Percentiles rank a stretch among this genome's conserved stretches.
These are phyloP conservation scores for Penicillium desertorum DNA, from an alignment of 495 filamentous ascomycete genomes.

Conservation along the genomic window DNA sequence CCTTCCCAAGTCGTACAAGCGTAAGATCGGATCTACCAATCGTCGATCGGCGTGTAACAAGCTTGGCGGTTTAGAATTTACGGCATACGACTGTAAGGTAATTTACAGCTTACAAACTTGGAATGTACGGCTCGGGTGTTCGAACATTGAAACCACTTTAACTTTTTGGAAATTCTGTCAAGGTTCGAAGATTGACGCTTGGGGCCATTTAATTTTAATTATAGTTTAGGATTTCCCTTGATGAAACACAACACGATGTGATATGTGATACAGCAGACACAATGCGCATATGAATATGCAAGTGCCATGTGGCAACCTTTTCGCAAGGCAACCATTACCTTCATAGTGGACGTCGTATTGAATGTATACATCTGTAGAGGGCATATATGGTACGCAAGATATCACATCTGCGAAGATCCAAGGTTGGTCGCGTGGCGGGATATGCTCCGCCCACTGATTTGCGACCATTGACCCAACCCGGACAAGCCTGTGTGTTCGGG, in stretches of 20 bases:
- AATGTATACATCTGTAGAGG: not conserved
- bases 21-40: conserved; percentile 16
- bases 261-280: conserved; percentile 18
- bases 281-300: conserved; percentile 21
- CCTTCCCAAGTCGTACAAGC: conserved; percentile 10
- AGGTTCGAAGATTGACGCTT: not conserved
- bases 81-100: not conserved
- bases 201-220: conserved; percentile 9
- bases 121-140: not conserved
- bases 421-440: conserved; percentile 6
- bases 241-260: conserved; percentile 3
- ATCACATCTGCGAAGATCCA: not conserved
- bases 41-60: conserved; percentile 7
- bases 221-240: not conserved
- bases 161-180: conserved; percentile 1
- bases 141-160: not conserved
- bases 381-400: not conserved
- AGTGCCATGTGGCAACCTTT: conserved; percentile 31
- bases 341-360: not conserved
- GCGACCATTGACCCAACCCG: conserved; percentile 6
- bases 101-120: not conserved
- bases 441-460: conserved; percentile 12
- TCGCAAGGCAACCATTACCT: conserved; percentile 8
- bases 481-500: not conserved
- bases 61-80: conserved; percentile 1